Conservation (phyloP, 495 filamentous ascomycete species). For the Podospora pseudoanserina region DNA sequence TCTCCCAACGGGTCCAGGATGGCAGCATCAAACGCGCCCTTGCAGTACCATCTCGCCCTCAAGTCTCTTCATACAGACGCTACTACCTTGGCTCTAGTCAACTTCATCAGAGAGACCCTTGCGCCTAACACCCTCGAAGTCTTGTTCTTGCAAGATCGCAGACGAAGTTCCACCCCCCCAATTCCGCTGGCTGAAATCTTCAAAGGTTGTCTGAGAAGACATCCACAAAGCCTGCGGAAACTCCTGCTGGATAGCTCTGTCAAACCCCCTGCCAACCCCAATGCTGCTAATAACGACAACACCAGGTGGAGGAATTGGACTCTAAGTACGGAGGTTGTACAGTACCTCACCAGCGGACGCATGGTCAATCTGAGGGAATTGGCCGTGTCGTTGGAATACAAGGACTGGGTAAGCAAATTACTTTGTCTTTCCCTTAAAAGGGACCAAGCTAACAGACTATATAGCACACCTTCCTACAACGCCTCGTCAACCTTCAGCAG, state of each 20-base stretch:
- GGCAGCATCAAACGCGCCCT: constrained; percentile 17
- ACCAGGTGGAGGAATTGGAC: constrained; percentile 71
- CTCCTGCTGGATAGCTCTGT: constrained; percentile 74
- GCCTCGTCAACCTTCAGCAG: constrained; percentile 69
- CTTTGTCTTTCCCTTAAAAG: constrained; percentile 16
- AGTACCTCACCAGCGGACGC: constrained; percentile 76
- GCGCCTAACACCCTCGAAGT: constrained; percentile 83
- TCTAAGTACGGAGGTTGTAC: constrained; percentile 66
- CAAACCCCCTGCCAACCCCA: constrained; percentile 20
- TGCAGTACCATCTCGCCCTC: constrained; percentile 67
- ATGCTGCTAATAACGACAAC: constrained; percentile 26
- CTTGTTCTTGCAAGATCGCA: constrained; percentile 76
- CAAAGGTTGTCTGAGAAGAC: constrained; percentile 65
- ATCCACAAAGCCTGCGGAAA: constrained; percentile 70
- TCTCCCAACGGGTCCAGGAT: constrained; percentile 25
- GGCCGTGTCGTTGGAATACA: constrained; percentile 71
- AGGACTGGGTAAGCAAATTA: constrained; percentile 71
- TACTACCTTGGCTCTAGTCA: constrained; percentile 72
- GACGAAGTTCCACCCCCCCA: constrained; percentile 45
- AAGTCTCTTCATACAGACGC: constrained; percentile 80
- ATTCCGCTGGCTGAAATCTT: constrained; percentile 75
- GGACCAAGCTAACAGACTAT: constrained; percentile 21
- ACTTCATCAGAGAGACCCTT: constrained; percentile 79
- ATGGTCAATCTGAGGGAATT: constrained; percentile 76
- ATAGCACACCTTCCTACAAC: constrained; percentile 84